Percentiles rank a stretch among this genome's conserved stretches.
Conservation (phyloP, 2,329 filamentous ascomycete species). For the Colletotrichum sp. region DNA sequence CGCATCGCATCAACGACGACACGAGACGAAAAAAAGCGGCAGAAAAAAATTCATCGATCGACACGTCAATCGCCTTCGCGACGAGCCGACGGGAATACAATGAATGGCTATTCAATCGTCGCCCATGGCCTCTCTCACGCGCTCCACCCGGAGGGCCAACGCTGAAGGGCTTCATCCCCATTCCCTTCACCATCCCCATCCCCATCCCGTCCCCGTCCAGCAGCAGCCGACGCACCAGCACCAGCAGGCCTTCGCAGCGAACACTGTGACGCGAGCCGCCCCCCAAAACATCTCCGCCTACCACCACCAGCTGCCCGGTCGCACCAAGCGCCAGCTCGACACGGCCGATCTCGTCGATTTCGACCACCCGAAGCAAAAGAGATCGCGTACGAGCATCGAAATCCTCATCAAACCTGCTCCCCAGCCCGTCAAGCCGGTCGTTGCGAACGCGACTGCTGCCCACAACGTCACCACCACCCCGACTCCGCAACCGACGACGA, state of each 20-base stretch:
- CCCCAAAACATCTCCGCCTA: constrained; percentile 35
- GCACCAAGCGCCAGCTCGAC: constrained; percentile 56
- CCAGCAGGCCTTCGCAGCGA: constrained; percentile 29
- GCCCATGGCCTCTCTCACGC: constrained; percentile 58
- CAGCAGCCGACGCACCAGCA: constrained; percentile 17
- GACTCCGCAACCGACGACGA: constrained; percentile 16
- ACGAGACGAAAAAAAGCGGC: background rate
- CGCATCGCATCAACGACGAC: constrained; percentile 19
- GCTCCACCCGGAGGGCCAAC: constrained; percentile 49
- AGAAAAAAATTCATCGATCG: constrained; percentile 4
- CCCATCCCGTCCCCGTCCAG: constrained; percentile 17
- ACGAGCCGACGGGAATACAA: constrained; percentile 24
- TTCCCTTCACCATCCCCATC: constrained; percentile 22
- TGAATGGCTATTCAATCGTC: constrained; percentile 29
- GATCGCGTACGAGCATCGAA: constrained; percentile 57
- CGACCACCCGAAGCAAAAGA: constrained; percentile 52
- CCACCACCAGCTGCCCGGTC: constrained; percentile 37
- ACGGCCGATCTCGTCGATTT: constrained; percentile 44
- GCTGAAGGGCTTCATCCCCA: constrained; percentile 45
- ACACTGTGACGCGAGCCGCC: constrained; percentile 32
- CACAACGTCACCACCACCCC: constrained; percentile 7
- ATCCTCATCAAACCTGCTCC: constrained; percentile 40
- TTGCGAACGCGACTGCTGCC: background rate
- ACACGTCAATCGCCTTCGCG: constrained; percentile 13
- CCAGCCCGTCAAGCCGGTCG: constrained; percentile 25